These are phyloP conservation scores for Cyclanthera cordifolia DNA, from an alignment of 306 rosid species.

Conservation along the genomic window DNA sequence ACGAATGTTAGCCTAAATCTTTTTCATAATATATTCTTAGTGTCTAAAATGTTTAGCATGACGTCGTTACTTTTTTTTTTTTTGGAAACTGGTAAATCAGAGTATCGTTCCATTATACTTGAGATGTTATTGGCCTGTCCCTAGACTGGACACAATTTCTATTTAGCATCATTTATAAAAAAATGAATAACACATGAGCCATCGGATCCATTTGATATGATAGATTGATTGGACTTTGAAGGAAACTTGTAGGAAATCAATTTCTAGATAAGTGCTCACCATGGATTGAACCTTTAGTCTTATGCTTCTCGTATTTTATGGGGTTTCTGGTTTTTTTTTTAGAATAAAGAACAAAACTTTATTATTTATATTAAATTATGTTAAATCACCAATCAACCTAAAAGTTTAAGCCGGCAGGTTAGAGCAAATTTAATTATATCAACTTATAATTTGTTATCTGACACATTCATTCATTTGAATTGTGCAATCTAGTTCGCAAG, in stretches of 20 bases:
- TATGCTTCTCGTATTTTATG: neutral
- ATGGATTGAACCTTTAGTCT: too few species aligned
- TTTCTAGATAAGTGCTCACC: too few species aligned
- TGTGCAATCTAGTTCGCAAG: neutral
- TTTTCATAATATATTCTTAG: too few species aligned
- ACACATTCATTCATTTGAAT: neutral
- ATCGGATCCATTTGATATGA: neutral
- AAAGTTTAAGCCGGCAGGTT: too few species aligned
- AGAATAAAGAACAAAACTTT: neutral
- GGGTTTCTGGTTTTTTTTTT: neutral
- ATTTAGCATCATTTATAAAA: neutral
- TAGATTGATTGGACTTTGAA: neutral
- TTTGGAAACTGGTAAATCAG: too few species aligned
- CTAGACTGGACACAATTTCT: neutral
- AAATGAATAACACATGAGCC: neutral
- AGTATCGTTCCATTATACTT: too few species aligned
- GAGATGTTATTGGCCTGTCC: too few species aligned
- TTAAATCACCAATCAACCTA: too few species aligned
- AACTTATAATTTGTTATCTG: neutral
- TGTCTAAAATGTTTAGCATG: neutral
- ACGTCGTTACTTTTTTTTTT: too few species aligned
- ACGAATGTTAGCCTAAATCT: neutral
- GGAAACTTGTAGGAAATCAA: too few species aligned
- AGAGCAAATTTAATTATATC: too few species aligned
- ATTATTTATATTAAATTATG: too few species aligned